phyloP scores from a whole-genome alignment of 192 early-diverging fungal species.

The Podila epicladia region DNA sequence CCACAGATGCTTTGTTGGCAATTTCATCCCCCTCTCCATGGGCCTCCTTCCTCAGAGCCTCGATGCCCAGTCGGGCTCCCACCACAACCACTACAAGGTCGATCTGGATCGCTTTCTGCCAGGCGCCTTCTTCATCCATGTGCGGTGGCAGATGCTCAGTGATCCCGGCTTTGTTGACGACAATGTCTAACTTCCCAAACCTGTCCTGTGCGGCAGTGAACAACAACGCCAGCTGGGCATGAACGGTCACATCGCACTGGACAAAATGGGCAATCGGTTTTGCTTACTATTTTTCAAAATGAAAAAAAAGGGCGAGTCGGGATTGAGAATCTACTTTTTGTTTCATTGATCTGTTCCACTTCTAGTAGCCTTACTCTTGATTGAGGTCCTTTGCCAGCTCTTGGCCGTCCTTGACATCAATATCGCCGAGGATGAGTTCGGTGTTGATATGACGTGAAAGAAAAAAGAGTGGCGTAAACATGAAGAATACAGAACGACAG shows the following conservation, averaged over 20 bases:
- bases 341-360: too few species aligned
- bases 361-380: conserved; percentile 23
- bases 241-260: conserved; percentile 60
- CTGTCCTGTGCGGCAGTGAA: conserved; percentile 51
- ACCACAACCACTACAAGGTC: conserved; percentile 80
- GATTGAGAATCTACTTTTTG: neutral
- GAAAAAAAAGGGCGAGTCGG: neutral
- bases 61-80: conserved; percentile 76
- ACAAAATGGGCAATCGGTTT: conserved; percentile 54
- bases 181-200: conserved; percentile 68
- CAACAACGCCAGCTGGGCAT: conserved; percentile 42
- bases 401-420: conserved; percentile 50
- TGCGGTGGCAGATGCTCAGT: conserved; percentile 51
- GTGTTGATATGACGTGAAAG: conserved; percentile 31
- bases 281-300: conserved; percentile 18
- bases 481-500: neutral
- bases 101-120: conserved; percentile 72
- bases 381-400: conserved; percentile 23
- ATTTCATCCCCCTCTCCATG: conserved; percentile 56
- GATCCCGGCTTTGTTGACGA: conserved; percentile 74
- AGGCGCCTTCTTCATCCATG: conserved; percentile 53
- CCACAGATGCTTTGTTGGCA: conserved; percentile 80
- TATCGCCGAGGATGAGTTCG: conserved; percentile 70
- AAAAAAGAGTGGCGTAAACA: neutral
- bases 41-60: conserved; percentile 59